Conservation (phyloP, 2,329 filamentous ascomycete genomes). For the Chrysoporthe austroafricana region DNA sequence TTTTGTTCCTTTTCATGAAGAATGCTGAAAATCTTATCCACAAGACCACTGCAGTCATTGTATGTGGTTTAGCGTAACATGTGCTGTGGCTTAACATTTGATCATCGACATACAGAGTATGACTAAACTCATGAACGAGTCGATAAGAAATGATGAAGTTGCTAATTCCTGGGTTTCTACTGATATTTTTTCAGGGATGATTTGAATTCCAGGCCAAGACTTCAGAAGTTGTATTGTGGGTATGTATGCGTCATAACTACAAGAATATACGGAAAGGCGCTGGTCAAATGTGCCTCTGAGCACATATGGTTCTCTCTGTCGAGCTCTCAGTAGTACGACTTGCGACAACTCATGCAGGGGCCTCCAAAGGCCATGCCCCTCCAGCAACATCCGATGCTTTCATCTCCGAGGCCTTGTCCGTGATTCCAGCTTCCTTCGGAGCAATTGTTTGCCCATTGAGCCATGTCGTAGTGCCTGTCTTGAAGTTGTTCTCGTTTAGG, state of each 20-base stretch:
- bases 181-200: not conserved
- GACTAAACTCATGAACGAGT: not conserved
- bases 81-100: too few relatives aligned
- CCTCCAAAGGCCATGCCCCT: not conserved
- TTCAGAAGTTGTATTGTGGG: not conserved
- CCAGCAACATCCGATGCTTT: not conserved
- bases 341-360: not conserved
- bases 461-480: conserved; percentile 23
- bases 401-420: not conserved
- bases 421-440: conserved; percentile 10
- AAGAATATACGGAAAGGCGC: not conserved
- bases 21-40: too few relatives aligned
- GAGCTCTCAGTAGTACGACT: not conserved
- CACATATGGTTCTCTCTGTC: not conserved
- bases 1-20: too few relatives aligned
- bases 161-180: not conserved
- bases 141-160: not conserved
- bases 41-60: too few relatives aligned
- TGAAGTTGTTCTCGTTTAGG: conserved; percentile 23
- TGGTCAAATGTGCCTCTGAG: not conserved
- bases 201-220: not conserved
- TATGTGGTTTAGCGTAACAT: too few relatives aligned
- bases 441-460: conserved; percentile 18
- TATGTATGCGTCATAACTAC: not conserved
- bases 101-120: too few relatives aligned